Conservation (phyloP, 148 eudicot genomes). For the Limonium bicolor region DNA sequence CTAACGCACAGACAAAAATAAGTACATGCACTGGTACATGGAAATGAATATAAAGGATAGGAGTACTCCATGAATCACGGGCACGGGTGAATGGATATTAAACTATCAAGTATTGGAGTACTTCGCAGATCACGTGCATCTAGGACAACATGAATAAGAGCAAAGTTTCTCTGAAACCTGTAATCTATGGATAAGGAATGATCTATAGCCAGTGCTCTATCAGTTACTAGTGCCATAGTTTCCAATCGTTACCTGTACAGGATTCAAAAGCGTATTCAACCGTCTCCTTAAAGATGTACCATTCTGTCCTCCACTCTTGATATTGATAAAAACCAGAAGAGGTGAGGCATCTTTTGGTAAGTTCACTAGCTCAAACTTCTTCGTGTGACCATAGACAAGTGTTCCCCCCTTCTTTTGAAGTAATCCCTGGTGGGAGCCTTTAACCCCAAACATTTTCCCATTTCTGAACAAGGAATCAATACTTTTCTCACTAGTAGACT, state of each 20-base stretch:
- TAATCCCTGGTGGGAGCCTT: constrained; percentile 19
- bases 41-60: too few species aligned
- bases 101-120: too few species aligned
- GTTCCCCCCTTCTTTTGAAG: constrained; percentile 28
- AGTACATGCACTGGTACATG: too few species aligned
- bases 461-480: constrained; percentile 17
- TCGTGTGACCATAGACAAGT: constrained; percentile 25
- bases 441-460: constrained; percentile 19
- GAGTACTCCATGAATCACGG: too few species aligned
- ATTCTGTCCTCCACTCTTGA: constrained; percentile 81
- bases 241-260: constrained; percentile 48
- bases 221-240: too few species aligned
- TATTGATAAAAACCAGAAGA: constrained; percentile 58
- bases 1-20: too few species aligned
- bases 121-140: too few species aligned
- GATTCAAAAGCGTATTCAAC: constrained; percentile 66
- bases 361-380: constrained; percentile 45
- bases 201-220: too few species aligned
- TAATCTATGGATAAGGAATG: background rate
- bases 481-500: constrained; percentile 32
- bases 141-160: too few species aligned
- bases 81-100: too few species aligned
- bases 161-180: too few species aligned
- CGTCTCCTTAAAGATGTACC: constrained; percentile 61
- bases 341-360: constrained; percentile 68